Percentiles rank a stretch among this genome's conserved stretches.
Conservation (phyloP, 176 grass and related monocot species). For the Neostapfia colusana region DNA sequence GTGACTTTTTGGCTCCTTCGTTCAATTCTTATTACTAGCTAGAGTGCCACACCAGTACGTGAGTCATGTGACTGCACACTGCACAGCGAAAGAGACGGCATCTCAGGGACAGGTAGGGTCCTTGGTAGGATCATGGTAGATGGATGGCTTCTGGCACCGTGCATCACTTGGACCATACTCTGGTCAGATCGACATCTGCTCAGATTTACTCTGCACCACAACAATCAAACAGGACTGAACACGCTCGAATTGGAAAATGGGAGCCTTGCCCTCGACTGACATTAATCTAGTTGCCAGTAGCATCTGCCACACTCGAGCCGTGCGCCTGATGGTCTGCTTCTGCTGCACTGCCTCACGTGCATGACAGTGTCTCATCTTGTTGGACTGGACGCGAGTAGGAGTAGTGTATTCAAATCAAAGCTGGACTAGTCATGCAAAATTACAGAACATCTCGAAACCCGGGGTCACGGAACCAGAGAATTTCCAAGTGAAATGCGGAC, state of each 20-base stretch:
- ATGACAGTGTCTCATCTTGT: not conserved
- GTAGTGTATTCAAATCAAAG: not conserved
- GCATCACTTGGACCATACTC: not conserved
- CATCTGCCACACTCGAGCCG: not conserved
- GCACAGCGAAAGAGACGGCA: slow-evolving; percentile 10
- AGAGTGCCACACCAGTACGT: too few relatives aligned
- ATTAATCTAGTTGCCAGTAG: not conserved
- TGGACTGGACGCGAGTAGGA: too few relatives aligned
- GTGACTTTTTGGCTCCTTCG: slow-evolving; percentile 13
- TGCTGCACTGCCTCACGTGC: too few relatives aligned
- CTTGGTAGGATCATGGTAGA: slow-evolving; percentile 10
- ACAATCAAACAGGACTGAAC: not conserved
- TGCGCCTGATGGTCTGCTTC: not conserved
- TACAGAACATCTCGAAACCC: not conserved
- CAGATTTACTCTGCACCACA: not conserved
- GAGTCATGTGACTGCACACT: slow-evolving; percentile 40
- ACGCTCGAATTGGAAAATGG: not conserved
- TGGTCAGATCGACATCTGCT: not conserved
- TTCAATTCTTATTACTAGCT: not conserved
- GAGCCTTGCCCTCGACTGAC: not conserved
- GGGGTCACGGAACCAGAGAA: not conserved
- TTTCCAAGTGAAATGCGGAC: slow-evolving; percentile 15
- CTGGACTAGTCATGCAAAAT: not conserved
- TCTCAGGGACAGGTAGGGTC: too few relatives aligned
- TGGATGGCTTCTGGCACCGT: not conserved